phyloP scores from a whole-genome alignment of 768 basidiomycete species.

The Lepiota brunneoincarnata region DNA sequence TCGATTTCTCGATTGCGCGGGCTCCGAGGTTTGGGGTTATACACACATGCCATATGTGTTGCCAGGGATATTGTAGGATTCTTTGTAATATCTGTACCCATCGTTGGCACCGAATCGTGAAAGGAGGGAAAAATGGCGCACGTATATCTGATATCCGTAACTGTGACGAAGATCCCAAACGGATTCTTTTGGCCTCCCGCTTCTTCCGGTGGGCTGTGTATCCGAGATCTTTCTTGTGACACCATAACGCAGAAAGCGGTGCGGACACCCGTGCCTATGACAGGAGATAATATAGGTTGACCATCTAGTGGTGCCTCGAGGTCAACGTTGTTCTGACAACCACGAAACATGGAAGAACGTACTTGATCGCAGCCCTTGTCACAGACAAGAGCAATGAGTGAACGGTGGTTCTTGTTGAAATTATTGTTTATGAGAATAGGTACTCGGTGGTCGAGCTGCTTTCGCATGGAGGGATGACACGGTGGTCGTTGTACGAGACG shows the following conservation, averaged over 20 bases:
- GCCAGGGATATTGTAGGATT: slow-evolving; percentile 94
- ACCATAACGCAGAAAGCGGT: slow-evolving; percentile 92
- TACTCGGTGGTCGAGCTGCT: slow-evolving; percentile 90
- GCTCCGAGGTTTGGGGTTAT: slow-evolving; percentile 97
- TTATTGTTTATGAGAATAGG: slow-evolving; percentile 90
- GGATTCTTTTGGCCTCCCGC: slow-evolving; percentile 93
- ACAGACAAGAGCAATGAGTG: slow-evolving; percentile 95
- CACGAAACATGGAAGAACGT: slow-evolving; percentile 22
- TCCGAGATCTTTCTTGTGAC: slow-evolving; percentile 97
- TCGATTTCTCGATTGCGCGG: slow-evolving; percentile 98
- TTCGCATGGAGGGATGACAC: slow-evolving; percentile 54
- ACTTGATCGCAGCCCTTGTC: slow-evolving; percentile 93
- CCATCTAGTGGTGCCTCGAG: no score
- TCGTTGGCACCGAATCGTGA: neutral
- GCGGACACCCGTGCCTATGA: slow-evolving; percentile 89
- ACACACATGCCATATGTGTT: slow-evolving; percentile 98
- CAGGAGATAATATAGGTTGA: slow-evolving; percentile 93
- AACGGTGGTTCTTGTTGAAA: slow-evolving; percentile 89
- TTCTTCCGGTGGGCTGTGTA: slow-evolving; percentile 98
- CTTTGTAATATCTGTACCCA: slow-evolving; percentile 81
- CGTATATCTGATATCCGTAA: slow-evolving; percentile 99
- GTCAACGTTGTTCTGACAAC: no score
- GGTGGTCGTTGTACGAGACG: neutral
- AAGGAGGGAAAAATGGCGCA: slow-evolving; percentile 37
- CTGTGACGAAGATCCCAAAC: slow-evolving; percentile 96